Percentiles rank a stretch among this genome's conserved stretches.
These are phyloP conservation scores for Liquidambar formosana DNA, from an alignment of 164 flowering plant species.

Conservation along the genomic window DNA sequence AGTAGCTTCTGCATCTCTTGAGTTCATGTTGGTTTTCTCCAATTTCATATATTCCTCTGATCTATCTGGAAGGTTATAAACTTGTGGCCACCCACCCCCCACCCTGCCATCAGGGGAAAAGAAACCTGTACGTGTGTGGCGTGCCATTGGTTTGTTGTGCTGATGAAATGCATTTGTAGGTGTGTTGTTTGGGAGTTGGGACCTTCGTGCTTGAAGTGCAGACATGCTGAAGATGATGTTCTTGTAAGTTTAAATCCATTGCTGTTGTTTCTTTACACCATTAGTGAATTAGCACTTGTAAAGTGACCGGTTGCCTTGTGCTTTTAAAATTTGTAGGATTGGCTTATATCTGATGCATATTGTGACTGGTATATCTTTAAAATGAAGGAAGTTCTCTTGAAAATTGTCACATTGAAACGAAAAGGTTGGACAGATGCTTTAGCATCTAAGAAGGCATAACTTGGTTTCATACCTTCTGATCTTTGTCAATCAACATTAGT, in stretches of 20 bases:
- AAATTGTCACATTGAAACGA: background rate
- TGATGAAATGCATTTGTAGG: constrained; percentile 7
- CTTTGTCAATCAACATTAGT: too few relatives aligned
- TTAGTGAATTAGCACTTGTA: background rate
- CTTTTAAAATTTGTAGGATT: constrained; percentile 9
- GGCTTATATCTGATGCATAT: background rate
- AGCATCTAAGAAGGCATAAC: too few relatives aligned
- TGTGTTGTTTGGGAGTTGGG: background rate
- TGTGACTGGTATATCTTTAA: background rate
- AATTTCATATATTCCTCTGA: background rate
- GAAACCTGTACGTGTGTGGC: too few relatives aligned
- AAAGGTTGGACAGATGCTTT: background rate
- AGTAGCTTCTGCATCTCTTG: background rate
- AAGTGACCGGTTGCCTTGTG: background rate
- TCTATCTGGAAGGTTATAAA: background rate
- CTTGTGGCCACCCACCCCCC: too few relatives aligned
- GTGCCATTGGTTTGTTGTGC: background rate
- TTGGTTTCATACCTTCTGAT: too few relatives aligned
- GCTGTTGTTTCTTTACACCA: background rate
- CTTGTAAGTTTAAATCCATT: constrained; percentile 5
- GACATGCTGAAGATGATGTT: background rate
- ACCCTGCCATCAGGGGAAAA: background rate
- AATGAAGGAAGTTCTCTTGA: background rate
- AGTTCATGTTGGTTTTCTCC: background rate
- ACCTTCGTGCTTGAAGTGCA: too few relatives aligned